A percentile compares a stretch with the other conserved stretches of the same genome.
phyloP scores from a whole-genome alignment of 768 basidiomycete species.

The Tylopilus rubrobrunneus region DNA sequence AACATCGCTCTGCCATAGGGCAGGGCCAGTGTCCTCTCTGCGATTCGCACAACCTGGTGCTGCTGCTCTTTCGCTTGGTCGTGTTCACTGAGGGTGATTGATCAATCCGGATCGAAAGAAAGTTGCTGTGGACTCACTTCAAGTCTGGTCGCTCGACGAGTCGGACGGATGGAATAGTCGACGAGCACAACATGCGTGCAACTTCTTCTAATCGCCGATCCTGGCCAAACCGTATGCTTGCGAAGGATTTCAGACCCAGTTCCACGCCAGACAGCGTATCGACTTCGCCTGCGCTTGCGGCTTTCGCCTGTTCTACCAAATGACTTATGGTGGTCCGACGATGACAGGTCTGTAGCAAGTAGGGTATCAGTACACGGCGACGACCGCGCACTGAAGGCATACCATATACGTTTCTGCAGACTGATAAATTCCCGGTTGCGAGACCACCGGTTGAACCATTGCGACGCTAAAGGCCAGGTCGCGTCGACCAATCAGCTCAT shows the following conservation, averaged over 20 bases:
- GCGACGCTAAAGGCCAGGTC: slow-evolving; percentile 32
- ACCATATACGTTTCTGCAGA: slow-evolving; percentile 34
- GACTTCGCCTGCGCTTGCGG: slow-evolving; percentile 50
- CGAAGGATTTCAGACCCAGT: slow-evolving; percentile 66
- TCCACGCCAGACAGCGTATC: slow-evolving; percentile 68
- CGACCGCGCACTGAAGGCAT: not conserved
- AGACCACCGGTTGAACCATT: slow-evolving; percentile 26
- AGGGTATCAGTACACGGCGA: slow-evolving; percentile 7
- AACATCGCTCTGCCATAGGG: slow-evolving; percentile 91
- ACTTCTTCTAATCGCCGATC: slow-evolving; percentile 92
- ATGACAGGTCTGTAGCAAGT: slow-evolving; percentile 41
- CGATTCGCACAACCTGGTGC: slow-evolving; percentile 71
- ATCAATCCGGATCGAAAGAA: not conserved
- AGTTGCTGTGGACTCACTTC: slow-evolving; percentile 43
- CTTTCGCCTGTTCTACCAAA: slow-evolving; percentile 48
- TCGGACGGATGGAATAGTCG: slow-evolving; percentile 61
- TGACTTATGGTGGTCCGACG: slow-evolving; percentile 49
- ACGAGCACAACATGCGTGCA: slow-evolving; percentile 84
- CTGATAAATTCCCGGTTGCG: slow-evolving; percentile 28
- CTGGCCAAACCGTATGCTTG: slow-evolving; percentile 82
- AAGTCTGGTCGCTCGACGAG: slow-evolving; percentile 65
- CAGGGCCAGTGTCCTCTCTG: slow-evolving; percentile 85
- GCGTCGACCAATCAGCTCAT: slow-evolving; percentile 30
- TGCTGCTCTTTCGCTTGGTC: slow-evolving; percentile 87
- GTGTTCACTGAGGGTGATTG: slow-evolving; percentile 59